Percentiles rank a stretch among this genome's conserved stretches.
phyloP scores from a whole-genome alignment of 2,329 filamentous ascomycete species.

The Colletotrichum spaethianum region DNA sequence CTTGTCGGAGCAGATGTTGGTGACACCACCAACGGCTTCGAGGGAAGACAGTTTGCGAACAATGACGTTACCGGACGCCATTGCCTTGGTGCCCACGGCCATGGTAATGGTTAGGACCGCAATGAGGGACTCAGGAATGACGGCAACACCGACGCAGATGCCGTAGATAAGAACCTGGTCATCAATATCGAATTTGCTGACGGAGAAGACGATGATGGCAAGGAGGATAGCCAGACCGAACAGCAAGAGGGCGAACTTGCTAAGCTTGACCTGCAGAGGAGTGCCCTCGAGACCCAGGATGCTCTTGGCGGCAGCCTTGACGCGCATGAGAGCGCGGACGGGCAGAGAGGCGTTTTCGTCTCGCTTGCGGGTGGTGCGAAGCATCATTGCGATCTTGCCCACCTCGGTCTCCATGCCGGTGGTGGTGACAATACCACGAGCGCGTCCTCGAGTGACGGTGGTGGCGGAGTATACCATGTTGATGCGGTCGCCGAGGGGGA shows the following conservation, averaged over 20 bases:
- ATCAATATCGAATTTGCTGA: constrained; percentile 66
- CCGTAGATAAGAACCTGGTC: constrained; percentile 73
- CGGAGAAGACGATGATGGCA: constrained; percentile 74
- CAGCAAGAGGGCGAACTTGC: constrained; percentile 85
- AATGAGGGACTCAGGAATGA: constrained; percentile 77
- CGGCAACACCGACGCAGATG: constrained; percentile 73
- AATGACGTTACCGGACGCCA: constrained; percentile 76
- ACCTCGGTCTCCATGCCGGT: constrained; percentile 84
- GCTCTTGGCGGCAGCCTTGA: constrained; percentile 58
- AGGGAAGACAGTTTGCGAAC: constrained; percentile 76
- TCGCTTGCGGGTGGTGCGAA: constrained; percentile 71
- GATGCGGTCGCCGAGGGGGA: constrained; percentile 77
- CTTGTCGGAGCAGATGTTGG: constrained; percentile 80
- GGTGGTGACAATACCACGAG: constrained; percentile 76
- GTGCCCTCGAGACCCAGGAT: constrained; percentile 81
- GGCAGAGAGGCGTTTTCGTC: constrained; percentile 55
- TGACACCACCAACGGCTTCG: constrained; percentile 78
- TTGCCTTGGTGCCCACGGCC: constrained; percentile 75
- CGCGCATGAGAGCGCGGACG: constrained; percentile 60
- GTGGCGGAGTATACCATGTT: constrained; percentile 82
- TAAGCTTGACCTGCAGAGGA: constrained; percentile 86
- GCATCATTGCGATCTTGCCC: constrained; percentile 80
- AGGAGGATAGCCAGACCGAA: constrained; percentile 79
- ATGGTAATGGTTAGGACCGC: constrained; percentile 81
- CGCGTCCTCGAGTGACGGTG: constrained; percentile 79